Evolutionary conservation across 1,139 yeast genomes (phyloP).

Genomic region (Diutina rugosa): DNA sequence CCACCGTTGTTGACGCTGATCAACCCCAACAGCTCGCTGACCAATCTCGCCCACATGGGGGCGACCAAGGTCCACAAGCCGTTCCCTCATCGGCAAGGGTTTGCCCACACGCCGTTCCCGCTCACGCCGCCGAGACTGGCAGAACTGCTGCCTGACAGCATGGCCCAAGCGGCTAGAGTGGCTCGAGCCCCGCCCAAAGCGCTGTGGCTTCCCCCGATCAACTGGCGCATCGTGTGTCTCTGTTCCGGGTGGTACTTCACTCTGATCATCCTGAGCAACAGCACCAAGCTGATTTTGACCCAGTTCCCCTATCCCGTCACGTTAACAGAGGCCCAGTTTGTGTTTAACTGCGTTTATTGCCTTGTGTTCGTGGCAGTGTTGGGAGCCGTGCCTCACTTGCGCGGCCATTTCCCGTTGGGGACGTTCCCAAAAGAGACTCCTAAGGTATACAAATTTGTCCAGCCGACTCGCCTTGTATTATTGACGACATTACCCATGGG

Average conservation of each 20-base stretch:
- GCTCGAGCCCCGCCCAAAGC: neutral
- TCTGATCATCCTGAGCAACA: constrained; percentile 72
- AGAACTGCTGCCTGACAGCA: constrained; percentile 24
- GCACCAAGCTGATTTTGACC: constrained; percentile 63
- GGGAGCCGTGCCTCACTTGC: constrained; percentile 3
- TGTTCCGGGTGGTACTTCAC: constrained; percentile 71
- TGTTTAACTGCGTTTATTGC: constrained; percentile 49
- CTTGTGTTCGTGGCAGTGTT: constrained; percentile 14
- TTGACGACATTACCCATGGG: constrained; percentile 86
- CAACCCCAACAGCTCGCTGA: constrained; percentile 11
- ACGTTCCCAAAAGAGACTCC: constrained; percentile 31
- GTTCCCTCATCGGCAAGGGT: constrained; percentile 5
- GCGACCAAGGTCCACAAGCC: constrained; percentile 6
- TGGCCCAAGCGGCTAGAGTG: neutral
- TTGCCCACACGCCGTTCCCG: constrained; percentile 3
- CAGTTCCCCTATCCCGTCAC: constrained; percentile 70
- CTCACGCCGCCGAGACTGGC: constrained; percentile 3
- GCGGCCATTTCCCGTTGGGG: constrained; percentile 38
- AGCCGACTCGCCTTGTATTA: constrained; percentile 43
- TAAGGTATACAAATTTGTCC: constrained; percentile 23
- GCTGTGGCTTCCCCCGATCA: constrained; percentile 14
- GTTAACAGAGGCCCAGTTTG: constrained; percentile 73
- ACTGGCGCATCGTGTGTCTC: constrained; percentile 20
- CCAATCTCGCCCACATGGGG: constrained; percentile 6
- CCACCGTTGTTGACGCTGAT: constrained; percentile 9